Evolutionary conservation across 2,329 filamentous ascomycete genomes (phyloP).

Genomic region (Plectosphaerella sp.): DNA sequence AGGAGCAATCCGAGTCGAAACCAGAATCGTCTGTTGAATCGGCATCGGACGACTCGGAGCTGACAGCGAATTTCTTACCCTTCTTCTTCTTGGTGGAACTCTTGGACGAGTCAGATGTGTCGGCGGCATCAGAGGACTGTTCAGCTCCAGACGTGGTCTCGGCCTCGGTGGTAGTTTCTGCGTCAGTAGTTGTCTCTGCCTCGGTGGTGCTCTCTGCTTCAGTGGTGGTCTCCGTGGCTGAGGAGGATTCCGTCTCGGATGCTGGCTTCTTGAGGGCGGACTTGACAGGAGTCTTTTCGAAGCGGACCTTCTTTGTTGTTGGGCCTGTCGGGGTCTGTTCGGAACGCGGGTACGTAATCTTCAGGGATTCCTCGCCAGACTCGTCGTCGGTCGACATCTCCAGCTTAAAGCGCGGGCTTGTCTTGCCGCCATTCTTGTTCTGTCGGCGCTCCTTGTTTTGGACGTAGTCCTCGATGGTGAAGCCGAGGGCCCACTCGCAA

Average conservation of each 20-base stretch:
- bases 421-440: constrained; percentile 4
- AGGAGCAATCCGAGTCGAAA: neutral
- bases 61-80: constrained; percentile 12
- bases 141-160: constrained; percentile 5
- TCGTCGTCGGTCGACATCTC: constrained; percentile 48
- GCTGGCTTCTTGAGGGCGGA: constrained; percentile 29
- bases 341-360: constrained; percentile 42
- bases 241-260: constrained; percentile 15
- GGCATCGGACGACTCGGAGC: constrained; percentile 1
- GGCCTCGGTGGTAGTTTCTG: constrained; percentile 17
- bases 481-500: constrained; percentile 37
- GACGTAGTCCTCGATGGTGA: constrained; percentile 22
- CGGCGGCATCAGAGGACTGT: neutral
- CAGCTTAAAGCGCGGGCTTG: constrained; percentile 28
- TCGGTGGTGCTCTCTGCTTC: constrained; percentile 13
- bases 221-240: neutral
- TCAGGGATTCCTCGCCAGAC: constrained; percentile 42
- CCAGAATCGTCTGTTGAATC: constrained; percentile 5
- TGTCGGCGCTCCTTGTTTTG: constrained; percentile 10
- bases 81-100: constrained; percentile 16
- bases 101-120: neutral
- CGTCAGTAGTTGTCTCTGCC: constrained; percentile 12
- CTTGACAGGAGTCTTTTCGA: constrained; percentile 27
- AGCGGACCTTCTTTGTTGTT: constrained; percentile 37
- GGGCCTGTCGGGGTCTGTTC: constrained; percentile 10